Base-by-base conservation (phyloP, 441 rosid genomes). In the Viola pubescens region DNA sequence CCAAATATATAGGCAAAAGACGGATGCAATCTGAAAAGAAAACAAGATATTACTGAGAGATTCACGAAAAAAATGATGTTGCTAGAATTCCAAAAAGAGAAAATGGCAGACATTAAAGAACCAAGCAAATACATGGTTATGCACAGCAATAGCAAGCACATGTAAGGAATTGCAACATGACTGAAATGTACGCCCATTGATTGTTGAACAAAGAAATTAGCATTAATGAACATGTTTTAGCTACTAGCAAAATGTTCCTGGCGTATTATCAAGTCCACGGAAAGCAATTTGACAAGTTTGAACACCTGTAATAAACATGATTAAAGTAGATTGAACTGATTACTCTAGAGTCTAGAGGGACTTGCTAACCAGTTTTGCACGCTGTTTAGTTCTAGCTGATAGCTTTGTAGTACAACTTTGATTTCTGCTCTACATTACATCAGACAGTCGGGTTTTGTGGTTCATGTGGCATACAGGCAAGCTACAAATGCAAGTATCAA, bases 1-100 rank as follows among this genome's bases (percentile, higher is more conserved):
- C 99, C 97, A 94, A 64, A 89, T 82, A 67, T 90, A 89, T 54
- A 90, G 88, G 57, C 97, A 89, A 66, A 94, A 85, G 75, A 76
- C 95, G 66, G 87, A 85, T 7, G 77, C 73, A 70, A 94, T 83
- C 99, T 94, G 74, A 40, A 74, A 77, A 70, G 54, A 63, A 60
- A 66, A 56, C 6, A 37, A 65, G 50, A 56, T 9, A 61, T 70
- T 67, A 70, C 51, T 55, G 37, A 76, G 34, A 26, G 34, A 26
- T 26, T 26, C 34, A 26, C 1, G 73, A 43, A 74, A 77, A 66
- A 56, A 5, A 37, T 64, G 50, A 56, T 9, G 63, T 70, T 67
- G 70, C 51, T 55, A 34, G 75, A 54, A 38, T 53, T 40, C 11
- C 9, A 49, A 48, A 14, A 13, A n/a, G 9, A 50, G 43, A 50